Base-by-base conservation (phyloP, 1,284 basidiomycete genomes). In the Cronartium quercuum region DNA sequence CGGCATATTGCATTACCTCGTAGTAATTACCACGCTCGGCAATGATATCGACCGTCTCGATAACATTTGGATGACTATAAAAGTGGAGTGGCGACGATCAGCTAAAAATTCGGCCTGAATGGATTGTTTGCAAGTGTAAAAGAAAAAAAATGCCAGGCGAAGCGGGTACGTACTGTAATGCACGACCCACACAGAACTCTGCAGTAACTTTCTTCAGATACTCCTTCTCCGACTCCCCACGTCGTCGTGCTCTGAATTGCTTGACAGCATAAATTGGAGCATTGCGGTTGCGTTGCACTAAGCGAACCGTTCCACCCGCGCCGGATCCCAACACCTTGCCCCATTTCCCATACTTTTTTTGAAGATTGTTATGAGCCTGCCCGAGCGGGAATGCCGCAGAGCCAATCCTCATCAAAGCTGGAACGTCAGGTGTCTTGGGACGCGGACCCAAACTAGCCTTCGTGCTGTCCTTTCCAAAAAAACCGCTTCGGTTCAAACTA, bases 341-440 rank as follows among this genome's bases (percentile, higher is more conserved):
- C 92, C 95, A 98, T 82, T 98, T 98, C 78, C 96, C 96, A 80
- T 99, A 99, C 86, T 98, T 98, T 84, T 98, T 98, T 60, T 91
- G 86, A 76, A 99, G 85, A 81, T 96, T 92, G 3, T 92, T 92
- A 76, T 97, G 91, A 60, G 82, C 81, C 61, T 82, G 81, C 35
- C 81, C 82, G 21, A 83, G 79, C 21, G 82, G 82, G 7, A 82
- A 82, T 37, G 80, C 18, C 0, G 37, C 18, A 18, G 21, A 47
- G 55, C 12, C 29, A 57, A 12, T 12, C 29, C 2, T 40, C n/a
- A 44, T 18, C 42, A 2, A 7, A 2, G 51, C 18, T 2, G 38
- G 58, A 21, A 35, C 40, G 37, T 41, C 21, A 6, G 24, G 10
- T 21, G 42, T 37, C 18, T 57, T 29, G 21, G 24, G 38, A 47